phyloP scores from a whole-genome alignment of 495 filamentous ascomycete genomes.

The Penicillium psychrofluorescens region DNA sequence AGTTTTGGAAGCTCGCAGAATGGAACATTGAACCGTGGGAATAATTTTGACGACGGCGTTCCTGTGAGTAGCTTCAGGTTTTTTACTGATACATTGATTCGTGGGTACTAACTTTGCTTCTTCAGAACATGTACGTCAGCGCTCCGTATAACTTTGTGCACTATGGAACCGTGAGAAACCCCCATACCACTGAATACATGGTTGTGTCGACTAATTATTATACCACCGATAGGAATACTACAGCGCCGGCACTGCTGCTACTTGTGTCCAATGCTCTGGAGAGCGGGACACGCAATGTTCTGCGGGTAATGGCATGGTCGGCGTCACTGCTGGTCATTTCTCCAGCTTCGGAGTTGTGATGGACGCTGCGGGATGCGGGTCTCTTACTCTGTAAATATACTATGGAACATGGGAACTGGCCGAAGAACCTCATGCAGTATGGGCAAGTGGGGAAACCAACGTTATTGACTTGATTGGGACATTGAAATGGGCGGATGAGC shows the following conservation, averaged over 20 bases:
- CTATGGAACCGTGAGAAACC: slow-evolving; percentile 23
- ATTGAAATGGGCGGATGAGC: neutral
- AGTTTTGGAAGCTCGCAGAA: slow-evolving; percentile 17
- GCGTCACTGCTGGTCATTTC: slow-evolving; percentile 24
- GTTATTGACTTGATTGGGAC: no score
- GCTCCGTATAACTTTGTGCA: slow-evolving; percentile 18
- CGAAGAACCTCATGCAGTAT: no score
- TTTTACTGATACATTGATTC: neutral
- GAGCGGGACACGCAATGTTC: slow-evolving; percentile 25
- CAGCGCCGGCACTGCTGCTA: slow-evolving; percentile 16
- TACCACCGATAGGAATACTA: slow-evolving; percentile 24
- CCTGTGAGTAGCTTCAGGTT: slow-evolving; percentile 10
- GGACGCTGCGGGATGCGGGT: slow-evolving; percentile 18
- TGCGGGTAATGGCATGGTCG: slow-evolving; percentile 21
- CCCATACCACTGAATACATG: neutral
- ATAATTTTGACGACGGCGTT: slow-evolving; percentile 24
- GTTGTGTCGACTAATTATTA: no score
- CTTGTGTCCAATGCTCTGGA: slow-evolving; percentile 14
- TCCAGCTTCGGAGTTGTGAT: slow-evolving; percentile 21
- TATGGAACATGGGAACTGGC: no score
- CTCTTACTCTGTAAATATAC: no score
- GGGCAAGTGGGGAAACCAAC: no score
- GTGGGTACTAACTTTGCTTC: slow-evolving; percentile 1
- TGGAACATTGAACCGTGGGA: slow-evolving; percentile 23
- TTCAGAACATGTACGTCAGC: slow-evolving; percentile 25